phyloP scores from a whole-genome alignment of 31 red algal genomes.

The Porphyra umbilicalis region DNA sequence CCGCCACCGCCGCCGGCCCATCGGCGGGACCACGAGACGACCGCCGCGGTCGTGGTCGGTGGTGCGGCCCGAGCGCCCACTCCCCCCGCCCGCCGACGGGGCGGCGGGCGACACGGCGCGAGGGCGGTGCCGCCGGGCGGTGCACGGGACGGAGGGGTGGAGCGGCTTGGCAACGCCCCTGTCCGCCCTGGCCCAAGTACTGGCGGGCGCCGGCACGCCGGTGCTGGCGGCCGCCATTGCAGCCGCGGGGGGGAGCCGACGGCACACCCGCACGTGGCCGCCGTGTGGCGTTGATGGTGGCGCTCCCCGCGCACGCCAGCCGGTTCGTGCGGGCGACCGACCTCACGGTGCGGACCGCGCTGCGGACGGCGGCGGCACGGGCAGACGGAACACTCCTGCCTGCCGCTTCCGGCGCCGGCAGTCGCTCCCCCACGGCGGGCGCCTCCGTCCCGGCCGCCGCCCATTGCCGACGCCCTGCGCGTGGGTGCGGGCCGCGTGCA shows the following conservation, averaged over 20 bases:
- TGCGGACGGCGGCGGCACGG: constrained; percentile 2
- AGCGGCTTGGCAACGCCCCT: constrained; percentile 54
- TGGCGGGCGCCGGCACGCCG: constrained; percentile 32
- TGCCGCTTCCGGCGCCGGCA: neutral
- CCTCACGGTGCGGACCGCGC: constrained; percentile 23
- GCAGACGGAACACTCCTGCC: neutral
- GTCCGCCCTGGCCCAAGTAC: constrained; percentile 20
- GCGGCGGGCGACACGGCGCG: neutral
- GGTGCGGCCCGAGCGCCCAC: neutral
- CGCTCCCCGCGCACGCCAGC: constrained; percentile 41
- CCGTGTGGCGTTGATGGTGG: constrained; percentile 15
- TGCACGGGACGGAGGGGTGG: constrained; percentile 86
- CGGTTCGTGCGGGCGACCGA: constrained; percentile 86
- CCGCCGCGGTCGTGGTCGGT: neutral
- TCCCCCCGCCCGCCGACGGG: neutral
- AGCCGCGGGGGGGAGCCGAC: neutral
- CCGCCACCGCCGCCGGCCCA: neutral
- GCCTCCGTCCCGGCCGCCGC: neutral
- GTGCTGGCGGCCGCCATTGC: constrained; percentile 10
- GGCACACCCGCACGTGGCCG: constrained; percentile 5
- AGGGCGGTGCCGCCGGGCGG: constrained; percentile 19
- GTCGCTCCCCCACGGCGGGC: too few species aligned
- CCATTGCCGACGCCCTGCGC: neutral
- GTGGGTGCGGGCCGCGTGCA: neutral
- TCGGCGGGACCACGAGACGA: neutral